Evolutionary conservation across 305 asterid genomes (phyloP), one percentile per base, ranked within the genome.

Genomic region (Withania somnifera): DNA sequence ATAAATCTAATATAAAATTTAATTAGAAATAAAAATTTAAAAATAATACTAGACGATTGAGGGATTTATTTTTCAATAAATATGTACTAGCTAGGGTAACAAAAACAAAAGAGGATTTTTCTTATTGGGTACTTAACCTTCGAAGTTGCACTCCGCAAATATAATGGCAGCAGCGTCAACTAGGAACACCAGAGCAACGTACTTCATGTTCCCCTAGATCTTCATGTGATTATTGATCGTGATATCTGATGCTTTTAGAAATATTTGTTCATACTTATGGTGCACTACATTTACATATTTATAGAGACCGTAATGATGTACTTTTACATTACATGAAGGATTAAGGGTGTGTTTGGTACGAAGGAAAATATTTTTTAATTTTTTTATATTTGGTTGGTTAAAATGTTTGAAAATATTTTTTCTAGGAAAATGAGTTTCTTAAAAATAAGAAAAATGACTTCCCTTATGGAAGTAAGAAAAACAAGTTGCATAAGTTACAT

Each of bases 91-190:
- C 64, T 14, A 20, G 6, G 30, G 2, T 20, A 19, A 9, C 20
- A 3, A 5, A 56, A 20, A 20, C 1, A 2, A 56, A 56, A 20
- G 14, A 56, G 0, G 13, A 11, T 13, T 13, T 24, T 1, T 53
- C 24, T 56, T 0, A 56, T 56, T 20, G 7, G 30, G 20, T 22
- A 56, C 32, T 19, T 22, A 82, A 89, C 92, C 90, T 85, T 88
- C 91, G 0, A 67, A 17, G 61, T 88, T 89, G 85, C 84, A 80
- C 56, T 83, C 84, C 45, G 68, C 87, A 26, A 36, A 38, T 58
- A 34, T 54, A 77, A 71, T 51, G 10, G 82, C 61, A 7, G 88
- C 80, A 56, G 82, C 81, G 40, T 86, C 47, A 83, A 85, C 22
- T 7, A 88, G 28, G 42, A 81, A 22, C 51, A 77, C 36, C 19